These are phyloP conservation scores for Lachnellula arida DNA, from an alignment of 2,329 filamentous ascomycete species.

Conservation along the genomic window DNA sequence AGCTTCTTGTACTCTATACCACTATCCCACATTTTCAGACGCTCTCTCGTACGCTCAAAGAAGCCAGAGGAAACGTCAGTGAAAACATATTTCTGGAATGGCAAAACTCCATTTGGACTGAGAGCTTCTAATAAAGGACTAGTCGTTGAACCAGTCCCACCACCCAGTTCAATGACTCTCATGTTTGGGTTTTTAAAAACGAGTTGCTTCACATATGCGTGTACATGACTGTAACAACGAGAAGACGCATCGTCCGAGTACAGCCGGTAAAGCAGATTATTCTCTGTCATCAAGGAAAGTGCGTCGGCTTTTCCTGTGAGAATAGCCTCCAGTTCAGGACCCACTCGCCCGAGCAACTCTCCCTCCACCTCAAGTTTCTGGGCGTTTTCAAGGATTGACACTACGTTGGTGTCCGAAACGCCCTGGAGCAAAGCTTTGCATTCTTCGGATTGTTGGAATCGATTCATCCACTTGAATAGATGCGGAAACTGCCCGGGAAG, in stretches of 20 bases:
- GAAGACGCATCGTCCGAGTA: constrained; percentile 3
- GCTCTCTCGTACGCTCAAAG: constrained; percentile 31
- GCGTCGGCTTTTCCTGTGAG: constrained; percentile 5
- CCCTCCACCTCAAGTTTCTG: constrained; percentile 2
- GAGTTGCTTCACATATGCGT: not conserved
- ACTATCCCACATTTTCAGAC: not conserved
- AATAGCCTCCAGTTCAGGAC: constrained; percentile 4
- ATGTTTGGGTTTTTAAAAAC: constrained; percentile 21
- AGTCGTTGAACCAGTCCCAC: constrained; percentile 23
- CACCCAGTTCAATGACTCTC: constrained; percentile 31
- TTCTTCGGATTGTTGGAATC: constrained; percentile 5
- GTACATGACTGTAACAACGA: not conserved
- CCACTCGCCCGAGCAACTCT: constrained; percentile 3
- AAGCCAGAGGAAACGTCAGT: constrained; percentile 32
- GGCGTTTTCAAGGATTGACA: not conserved
- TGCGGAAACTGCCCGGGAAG: not conserved
- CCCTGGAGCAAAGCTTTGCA: not conserved
- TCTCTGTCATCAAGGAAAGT: constrained; percentile 6
- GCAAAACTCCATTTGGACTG: constrained; percentile 25
- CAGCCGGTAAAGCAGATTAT: constrained; percentile 4
- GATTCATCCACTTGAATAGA: constrained; percentile 9
- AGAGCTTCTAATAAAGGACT: constrained; percentile 11
- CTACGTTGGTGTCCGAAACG: constrained; percentile 1
- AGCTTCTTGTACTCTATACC: constrained; percentile 7
- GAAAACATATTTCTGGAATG: constrained; percentile 27